phyloP scores from a whole-genome alignment of 805 yeast genomes.

The Candida ortonii region DNA sequence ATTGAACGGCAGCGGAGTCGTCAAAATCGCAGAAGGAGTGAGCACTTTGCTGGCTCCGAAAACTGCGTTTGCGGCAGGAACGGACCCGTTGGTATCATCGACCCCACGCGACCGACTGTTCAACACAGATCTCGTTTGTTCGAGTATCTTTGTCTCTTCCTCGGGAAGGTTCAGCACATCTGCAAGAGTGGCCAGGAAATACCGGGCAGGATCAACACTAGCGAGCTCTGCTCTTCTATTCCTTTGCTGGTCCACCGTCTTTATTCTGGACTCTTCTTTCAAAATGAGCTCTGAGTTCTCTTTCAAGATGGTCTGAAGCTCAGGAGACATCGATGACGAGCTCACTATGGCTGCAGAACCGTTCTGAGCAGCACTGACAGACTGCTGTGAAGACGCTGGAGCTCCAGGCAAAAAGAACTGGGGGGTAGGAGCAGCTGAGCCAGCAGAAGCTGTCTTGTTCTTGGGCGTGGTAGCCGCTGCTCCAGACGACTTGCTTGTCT shows the following conservation, averaged over 20 bases:
- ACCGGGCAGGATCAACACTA: slow-evolving; percentile 43
- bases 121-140: slow-evolving; percentile 18
- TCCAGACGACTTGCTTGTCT: slow-evolving; percentile 15
- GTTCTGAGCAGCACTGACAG: slow-evolving; percentile 9
- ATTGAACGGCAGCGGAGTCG: slow-evolving; percentile 36
- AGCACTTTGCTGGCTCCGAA: slow-evolving; percentile 22
- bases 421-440: slow-evolving; percentile 11
- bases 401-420: slow-evolving; percentile 7
- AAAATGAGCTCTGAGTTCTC: slow-evolving; percentile 30
- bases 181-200: slow-evolving; percentile 49
- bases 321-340: slow-evolving; percentile 23
- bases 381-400: slow-evolving; percentile 6
- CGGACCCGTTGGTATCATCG: too few relatives aligned
- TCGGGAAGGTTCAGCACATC: slow-evolving; percentile 48
- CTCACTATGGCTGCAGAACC: slow-evolving; percentile 5
- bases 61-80: too few relatives aligned
- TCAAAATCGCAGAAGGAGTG: slow-evolving; percentile 39
- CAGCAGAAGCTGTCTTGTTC: slow-evolving; percentile 14
- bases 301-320: slow-evolving; percentile 29
- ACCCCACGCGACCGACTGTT: slow-evolving; percentile 9
- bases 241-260: slow-evolving; percentile 38
- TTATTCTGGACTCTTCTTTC: slow-evolving; percentile 28
- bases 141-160: slow-evolving; percentile 31
- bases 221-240: slow-evolving; percentile 46
- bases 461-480: slow-evolving; percentile 17